Percentiles rank a stretch among this genome's conserved stretches.
Conservation (phyloP, 75 land plant genomes). For the Chamaecyparis obtusa region DNA sequence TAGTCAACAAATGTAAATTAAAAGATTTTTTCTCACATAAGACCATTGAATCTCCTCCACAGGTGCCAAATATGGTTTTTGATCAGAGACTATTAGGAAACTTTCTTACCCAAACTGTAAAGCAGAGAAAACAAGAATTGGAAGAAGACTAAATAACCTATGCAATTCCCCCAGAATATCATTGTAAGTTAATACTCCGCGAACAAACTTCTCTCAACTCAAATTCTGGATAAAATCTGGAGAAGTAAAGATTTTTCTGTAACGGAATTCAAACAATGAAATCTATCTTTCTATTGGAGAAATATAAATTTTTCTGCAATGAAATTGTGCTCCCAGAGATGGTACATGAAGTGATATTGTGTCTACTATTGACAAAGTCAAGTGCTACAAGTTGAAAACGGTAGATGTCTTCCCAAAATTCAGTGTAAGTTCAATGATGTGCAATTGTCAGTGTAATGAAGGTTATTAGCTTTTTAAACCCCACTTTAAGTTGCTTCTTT, state of each 20-base stretch:
- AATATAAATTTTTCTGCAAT: neutral
- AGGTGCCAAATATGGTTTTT: constrained; percentile 86
- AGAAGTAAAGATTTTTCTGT: neutral
- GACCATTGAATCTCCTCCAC: constrained; percentile 11
- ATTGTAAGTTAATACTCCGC: too few species aligned
- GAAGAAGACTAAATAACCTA: neutral
- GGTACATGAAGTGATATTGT: neutral
- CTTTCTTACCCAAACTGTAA: constrained; percentile 24
- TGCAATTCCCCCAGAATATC: too few species aligned
- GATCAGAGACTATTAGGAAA: constrained; percentile 90
- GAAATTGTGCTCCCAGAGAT: neutral
- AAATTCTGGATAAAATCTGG: neutral
- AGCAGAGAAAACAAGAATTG: neutral
- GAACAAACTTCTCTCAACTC: too few species aligned
- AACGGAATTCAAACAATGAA: neutral
- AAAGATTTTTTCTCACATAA: neutral
- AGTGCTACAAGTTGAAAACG: neutral
- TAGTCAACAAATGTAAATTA: neutral
- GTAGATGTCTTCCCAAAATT: neutral
- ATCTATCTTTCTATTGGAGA: neutral
- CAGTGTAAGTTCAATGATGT: neutral
- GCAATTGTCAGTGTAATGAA: neutral
- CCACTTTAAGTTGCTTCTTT: neutral
- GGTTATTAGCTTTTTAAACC: neutral
- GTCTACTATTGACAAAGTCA: neutral